These are phyloP conservation scores for Malus hybrid DNA, from an alignment of 331 rosid genomes.

Conservation along the genomic window DNA sequence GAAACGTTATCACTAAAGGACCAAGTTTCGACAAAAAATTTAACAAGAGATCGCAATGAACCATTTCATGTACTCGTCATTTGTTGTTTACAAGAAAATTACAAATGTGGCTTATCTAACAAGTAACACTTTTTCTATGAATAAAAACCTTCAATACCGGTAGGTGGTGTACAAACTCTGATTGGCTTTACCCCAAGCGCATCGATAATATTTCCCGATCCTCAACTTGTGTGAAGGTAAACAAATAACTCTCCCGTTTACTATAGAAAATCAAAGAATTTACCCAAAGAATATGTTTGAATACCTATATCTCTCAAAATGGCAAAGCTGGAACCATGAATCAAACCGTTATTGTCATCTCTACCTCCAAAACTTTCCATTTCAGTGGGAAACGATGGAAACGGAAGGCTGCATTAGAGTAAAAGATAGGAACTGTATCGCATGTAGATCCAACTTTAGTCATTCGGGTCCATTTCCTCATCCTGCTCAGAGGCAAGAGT, in stretches of 20 bases:
- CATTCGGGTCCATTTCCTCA: constrained; percentile 99
- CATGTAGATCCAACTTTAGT: constrained; percentile 34
- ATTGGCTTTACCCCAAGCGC: background rate
- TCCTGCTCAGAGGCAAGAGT: constrained; percentile 64
- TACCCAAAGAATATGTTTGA: constrained; percentile 44
- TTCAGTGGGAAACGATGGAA: constrained; percentile 21
- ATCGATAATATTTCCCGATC: background rate
- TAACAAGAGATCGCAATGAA: background rate
- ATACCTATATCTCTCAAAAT: constrained; percentile 16
- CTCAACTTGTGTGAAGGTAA: background rate
- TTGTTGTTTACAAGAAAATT: background rate
- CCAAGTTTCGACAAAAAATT: background rate
- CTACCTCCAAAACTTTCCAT: constrained; percentile 25
- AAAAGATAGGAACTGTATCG: background rate
- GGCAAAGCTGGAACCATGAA: constrained; percentile 16
- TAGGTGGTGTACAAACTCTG: constrained; percentile 2
- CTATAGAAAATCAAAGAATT: constrained; percentile 3
- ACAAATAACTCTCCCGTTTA: background rate
- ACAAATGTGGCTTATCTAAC: constrained; percentile 1
- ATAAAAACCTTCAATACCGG: background rate
- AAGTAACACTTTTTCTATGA: background rate
- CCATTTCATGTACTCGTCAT: background rate
- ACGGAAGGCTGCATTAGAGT: constrained; percentile 16
- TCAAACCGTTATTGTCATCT: constrained; percentile 17
- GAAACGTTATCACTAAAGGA: background rate